These are phyloP conservation scores for Cytospora piceae DNA, from an alignment of 2,329 filamentous ascomycete genomes.

Conservation along the genomic window DNA sequence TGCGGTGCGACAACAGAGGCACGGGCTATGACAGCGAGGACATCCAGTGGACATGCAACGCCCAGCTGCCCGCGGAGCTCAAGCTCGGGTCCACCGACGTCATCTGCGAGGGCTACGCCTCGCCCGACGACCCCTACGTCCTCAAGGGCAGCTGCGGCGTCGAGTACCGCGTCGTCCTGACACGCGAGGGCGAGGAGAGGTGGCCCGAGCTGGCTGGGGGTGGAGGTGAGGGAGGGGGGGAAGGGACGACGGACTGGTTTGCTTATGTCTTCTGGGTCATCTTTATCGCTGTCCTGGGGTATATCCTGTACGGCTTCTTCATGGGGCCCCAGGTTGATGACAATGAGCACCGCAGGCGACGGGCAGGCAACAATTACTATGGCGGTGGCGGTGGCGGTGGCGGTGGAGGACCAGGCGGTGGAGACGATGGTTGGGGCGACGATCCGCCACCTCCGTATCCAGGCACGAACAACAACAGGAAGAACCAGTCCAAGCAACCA, in stretches of 20 bases:
- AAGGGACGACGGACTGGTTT: conserved; percentile 39
- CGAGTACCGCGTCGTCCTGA: conserved; percentile 82
- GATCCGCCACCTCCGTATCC: conserved; percentile 61
- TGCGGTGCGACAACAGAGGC: conserved; percentile 90
- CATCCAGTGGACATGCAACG: conserved; percentile 87
- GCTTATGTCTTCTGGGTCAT: conserved; percentile 61
- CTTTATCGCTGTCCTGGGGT: conserved; percentile 62
- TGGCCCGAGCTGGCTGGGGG: conserved; percentile 61
- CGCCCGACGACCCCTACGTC: conserved; percentile 79
- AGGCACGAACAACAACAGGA: conserved; percentile 41
- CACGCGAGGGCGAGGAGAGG: conserved; percentile 71
- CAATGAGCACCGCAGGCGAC: conserved; percentile 16
- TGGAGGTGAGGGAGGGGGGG: conserved; percentile 38
- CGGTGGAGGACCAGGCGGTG: conserved; percentile 43
- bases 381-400: conserved; percentile 48
- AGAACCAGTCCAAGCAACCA: not conserved
- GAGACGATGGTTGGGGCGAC: conserved; percentile 39
- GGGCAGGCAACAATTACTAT: conserved; percentile 42
- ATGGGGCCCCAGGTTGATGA: conserved; percentile 29
- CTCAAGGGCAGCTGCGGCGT: conserved; percentile 91
- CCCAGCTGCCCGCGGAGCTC: conserved; percentile 62
- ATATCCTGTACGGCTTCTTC: conserved; percentile 65
- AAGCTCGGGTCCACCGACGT: conserved; percentile 86
- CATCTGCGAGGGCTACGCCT: conserved; percentile 85
- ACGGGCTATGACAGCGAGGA: conserved; percentile 78